Conservation (phyloP, 768 basidiomycete genomes). For the Leucocoprinus leucothites region DNA sequence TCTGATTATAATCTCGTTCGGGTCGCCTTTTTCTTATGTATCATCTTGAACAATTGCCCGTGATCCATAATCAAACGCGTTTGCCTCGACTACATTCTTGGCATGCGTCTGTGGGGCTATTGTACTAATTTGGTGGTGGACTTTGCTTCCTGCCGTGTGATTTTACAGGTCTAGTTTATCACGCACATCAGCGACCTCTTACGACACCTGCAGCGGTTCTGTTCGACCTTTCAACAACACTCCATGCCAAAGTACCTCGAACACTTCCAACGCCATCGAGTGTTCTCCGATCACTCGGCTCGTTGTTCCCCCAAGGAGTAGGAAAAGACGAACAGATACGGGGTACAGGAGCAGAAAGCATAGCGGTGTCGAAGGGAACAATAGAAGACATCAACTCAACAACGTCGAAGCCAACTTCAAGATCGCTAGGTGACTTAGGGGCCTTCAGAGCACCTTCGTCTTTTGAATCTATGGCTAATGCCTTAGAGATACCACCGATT, state of each 20-base stretch:
- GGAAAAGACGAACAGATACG: background rate
- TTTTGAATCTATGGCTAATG: conserved; percentile 70
- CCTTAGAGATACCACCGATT: conserved; percentile 82
- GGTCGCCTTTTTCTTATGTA: background rate
- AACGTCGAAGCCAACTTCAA: background rate
- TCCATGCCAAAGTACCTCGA: conserved; percentile 61
- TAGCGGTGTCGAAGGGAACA: conserved; percentile 1
- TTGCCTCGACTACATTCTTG: background rate
- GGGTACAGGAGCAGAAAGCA: background rate
- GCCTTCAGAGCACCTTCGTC: conserved; percentile 30
- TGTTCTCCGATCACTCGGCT: conserved; percentile 52
- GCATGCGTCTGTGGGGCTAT: background rate
- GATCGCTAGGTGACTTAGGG: conserved; percentile 26
- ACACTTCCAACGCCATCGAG: conserved; percentile 63
- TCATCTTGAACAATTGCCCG: background rate
- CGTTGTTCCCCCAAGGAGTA: conserved; percentile 17
- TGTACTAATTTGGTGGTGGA: background rate
- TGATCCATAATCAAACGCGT: background rate
- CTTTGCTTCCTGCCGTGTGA: background rate
- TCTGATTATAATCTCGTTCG: conserved; percentile 6
- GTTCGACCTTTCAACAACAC: conserved; percentile 73
- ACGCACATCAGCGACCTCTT: conserved; percentile 89
- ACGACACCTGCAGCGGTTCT: conserved; percentile 82
- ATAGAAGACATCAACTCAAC: background rate
- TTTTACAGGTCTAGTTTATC: conserved; percentile 85